Conservation (phyloP, 192 early-diverging fungal species). For the Coemansia pectinata region DNA sequence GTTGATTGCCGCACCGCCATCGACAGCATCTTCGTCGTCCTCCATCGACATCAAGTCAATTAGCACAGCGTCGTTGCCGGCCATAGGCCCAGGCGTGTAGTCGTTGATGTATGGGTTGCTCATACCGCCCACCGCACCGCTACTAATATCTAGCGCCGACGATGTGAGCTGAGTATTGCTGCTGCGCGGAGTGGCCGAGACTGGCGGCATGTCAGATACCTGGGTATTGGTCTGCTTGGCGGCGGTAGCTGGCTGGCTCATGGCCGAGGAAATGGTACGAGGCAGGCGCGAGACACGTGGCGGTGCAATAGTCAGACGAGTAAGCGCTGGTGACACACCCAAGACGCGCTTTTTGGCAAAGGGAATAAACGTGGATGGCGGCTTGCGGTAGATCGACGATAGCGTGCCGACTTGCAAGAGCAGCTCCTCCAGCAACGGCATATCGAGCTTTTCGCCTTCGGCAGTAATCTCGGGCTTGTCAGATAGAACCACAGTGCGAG, state of each 20-base stretch:
- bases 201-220: neutral
- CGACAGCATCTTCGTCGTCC: conserved; percentile 40
- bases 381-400: conserved; percentile 91
- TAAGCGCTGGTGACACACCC: conserved; percentile 42
- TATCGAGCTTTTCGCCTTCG: conserved; percentile 91
- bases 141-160: conserved; percentile 33
- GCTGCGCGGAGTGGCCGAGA: conserved; percentile 14
- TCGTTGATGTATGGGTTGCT: conserved; percentile 57
- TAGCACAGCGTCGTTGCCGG: conserved; percentile 41
- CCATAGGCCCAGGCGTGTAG: conserved; percentile 27
- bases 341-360: conserved; percentile 56
- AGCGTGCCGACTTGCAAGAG: conserved; percentile 84
- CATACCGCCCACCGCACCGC: conserved; percentile 25
- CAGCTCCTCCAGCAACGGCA: conserved; percentile 81
- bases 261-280: conserved; percentile 23
- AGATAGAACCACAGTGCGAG: conserved; percentile 76
- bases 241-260: conserved; percentile 1
- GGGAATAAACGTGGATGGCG: conserved; percentile 83
- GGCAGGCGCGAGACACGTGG: conserved; percentile 47
- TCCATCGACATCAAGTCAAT: conserved; percentile 56
- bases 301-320: conserved; percentile 44
- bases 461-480: conserved; percentile 94
- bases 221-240: conserved; percentile 9
- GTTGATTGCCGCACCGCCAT: conserved; percentile 22
- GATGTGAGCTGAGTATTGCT: conserved; percentile 39